Conservation (phyloP, 106 monocot species). For the Dendrobium huoshanense region DNA sequence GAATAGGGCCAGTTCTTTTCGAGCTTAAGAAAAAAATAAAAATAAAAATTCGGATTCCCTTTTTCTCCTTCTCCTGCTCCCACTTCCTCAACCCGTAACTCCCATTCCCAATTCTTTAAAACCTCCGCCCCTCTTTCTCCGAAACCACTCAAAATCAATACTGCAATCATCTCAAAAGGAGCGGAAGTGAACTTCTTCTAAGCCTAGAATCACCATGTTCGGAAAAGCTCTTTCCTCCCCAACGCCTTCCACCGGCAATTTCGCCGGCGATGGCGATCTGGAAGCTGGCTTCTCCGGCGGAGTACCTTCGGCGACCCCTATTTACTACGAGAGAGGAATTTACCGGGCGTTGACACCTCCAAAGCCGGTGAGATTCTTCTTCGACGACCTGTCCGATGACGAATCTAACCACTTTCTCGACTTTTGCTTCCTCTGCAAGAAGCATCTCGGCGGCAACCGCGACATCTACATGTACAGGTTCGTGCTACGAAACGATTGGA, state of each 20-base stretch:
- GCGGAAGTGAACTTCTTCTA: neutral
- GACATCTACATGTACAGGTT: conserved; percentile 96
- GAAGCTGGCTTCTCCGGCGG: neutral
- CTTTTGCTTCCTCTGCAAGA: conserved; percentile 67
- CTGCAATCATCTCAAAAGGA: neutral
- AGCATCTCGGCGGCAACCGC: conserved; percentile 36
- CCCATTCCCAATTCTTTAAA: neutral
- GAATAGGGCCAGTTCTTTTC: neutral
- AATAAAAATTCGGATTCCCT: neutral
- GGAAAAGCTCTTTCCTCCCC: neutral
- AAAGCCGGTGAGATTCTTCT: conserved; percentile 33
- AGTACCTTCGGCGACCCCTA: neutral
- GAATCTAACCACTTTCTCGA: conserved; percentile 55
- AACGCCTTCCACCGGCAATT: neutral
- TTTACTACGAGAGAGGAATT: neutral
- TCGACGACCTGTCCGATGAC: conserved; percentile 12
- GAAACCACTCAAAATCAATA: neutral
- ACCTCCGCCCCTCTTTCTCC: neutral
- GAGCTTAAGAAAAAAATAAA: neutral
- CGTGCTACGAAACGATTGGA: neutral
- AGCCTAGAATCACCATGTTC: neutral
- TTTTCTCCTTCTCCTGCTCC: neutral
- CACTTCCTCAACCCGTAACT: neutral
- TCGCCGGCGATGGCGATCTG: neutral
- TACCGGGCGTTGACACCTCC: neutral